Conservation (phyloP, 2,329 filamentous ascomycete genomes). For the Clarireedia homoeocarpa region DNA sequence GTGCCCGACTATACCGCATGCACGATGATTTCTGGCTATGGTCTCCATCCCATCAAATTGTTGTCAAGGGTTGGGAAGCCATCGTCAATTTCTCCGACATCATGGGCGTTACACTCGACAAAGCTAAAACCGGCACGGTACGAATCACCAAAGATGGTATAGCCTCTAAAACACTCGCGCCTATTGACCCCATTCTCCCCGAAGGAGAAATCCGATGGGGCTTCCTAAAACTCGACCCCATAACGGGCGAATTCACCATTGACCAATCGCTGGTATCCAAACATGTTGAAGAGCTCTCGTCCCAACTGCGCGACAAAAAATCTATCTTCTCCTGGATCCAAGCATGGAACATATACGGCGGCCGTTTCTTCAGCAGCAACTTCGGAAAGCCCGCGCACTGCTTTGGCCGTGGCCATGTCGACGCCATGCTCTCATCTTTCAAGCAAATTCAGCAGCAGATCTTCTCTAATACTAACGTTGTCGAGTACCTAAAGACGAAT, state of each 20-base stretch:
- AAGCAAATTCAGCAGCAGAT: conserved; percentile 43
- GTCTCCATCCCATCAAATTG: conserved; percentile 42
- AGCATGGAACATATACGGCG: conserved; percentile 51
- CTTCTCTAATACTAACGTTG: conserved; percentile 38
- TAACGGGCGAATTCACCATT: conserved; percentile 44
- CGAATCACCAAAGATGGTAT: conserved; percentile 28
- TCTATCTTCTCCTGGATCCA: conserved; percentile 51
- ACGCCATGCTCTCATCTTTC: conserved; percentile 45
- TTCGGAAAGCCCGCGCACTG: conserved; percentile 48
- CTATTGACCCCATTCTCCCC: conserved; percentile 34
- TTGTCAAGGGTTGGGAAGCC: conserved; percentile 51
- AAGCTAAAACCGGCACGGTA: conserved; percentile 48
- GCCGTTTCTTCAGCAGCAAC: conserved; percentile 49
- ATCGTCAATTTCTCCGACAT: conserved; percentile 46
- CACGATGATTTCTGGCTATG: conserved; percentile 64
- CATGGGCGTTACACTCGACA: conserved; percentile 51
- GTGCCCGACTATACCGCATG: conserved; percentile 49
- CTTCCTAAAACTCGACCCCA: conserved; percentile 45
- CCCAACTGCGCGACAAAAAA: conserved; percentile 43
- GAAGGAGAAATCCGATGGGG: conserved; percentile 49
- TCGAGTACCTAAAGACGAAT: conserved; percentile 39
- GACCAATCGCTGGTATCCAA: conserved; percentile 46
- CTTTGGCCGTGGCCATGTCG: conserved; percentile 46
- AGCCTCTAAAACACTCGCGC: neutral
- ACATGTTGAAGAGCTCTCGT: conserved; percentile 48